Evolutionary conservation across 768 basidiomycete species (phyloP), one percentile per base, ranked within the genome.

Genomic region (Boletus eberwhitei): DNA sequence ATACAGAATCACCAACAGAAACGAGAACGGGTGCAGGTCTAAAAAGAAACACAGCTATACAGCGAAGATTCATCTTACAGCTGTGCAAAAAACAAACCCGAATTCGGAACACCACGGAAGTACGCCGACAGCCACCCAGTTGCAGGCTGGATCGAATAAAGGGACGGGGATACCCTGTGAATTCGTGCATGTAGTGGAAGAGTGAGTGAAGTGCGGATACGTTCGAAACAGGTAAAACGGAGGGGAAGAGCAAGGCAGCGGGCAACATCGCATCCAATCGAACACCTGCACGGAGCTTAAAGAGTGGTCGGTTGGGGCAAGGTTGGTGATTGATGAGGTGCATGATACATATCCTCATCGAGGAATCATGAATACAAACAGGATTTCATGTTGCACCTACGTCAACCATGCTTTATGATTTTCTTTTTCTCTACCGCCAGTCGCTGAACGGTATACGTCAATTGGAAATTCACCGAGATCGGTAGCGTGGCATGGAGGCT

Each of bases 271-370:
- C 57, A 54, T 47, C 26, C 57, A 48, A 55, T 58, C 59, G 60
- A 59, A 17, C 38, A 43, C 41, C 57, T 54, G 45, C 14, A 59
- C 61, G 66, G 68, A 70, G 59, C 59, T 70, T 65, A 68, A 59
- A 51, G 51, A 59, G 47, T 50, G 55, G 60, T 35, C 40, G 38
- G 45, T 36, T 54, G 54, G 51, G 24, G 53, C 50, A 57, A 43
- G 40, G 34, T 46, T 46, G 39, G 40, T 46, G 55, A 58, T 40
- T 34, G 46, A 39, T 42, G 54, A 56, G 44, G 56, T 54, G 46
- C 55, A 51, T 51, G 8, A 56, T 37, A 48, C 35, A 32, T 29
- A 35, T 40, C 47, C 34, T 39, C 51, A 43, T 57, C 52, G 42
- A 53, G 50, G 17, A 38, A 48, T 54, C 46, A 65, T 48, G 53